Percentiles rank a stretch among this genome's conserved stretches.
Evolutionary conservation across 768 basidiomycete genomes (phyloP).

Genomic region (Russula foetens): DNA sequence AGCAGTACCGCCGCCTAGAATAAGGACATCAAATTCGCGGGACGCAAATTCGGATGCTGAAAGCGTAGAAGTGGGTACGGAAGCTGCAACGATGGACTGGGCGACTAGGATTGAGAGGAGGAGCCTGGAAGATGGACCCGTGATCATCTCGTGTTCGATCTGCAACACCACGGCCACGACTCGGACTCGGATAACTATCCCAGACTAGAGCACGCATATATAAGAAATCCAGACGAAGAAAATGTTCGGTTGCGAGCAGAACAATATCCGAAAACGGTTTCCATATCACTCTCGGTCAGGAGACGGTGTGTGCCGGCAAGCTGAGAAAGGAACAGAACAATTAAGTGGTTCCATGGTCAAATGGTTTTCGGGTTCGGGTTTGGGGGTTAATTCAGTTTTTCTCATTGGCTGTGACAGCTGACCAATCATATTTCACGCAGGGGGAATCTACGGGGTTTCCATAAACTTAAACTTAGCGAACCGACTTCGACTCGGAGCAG

Average conservation of each 20-base stretch:
- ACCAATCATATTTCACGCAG: neutral
- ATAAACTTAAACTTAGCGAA: neutral
- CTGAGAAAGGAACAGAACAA: neutral
- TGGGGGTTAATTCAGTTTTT: too few relatives aligned
- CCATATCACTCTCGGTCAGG: neutral
- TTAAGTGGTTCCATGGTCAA: neutral
- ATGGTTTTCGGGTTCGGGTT: neutral
- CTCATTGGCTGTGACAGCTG: too few relatives aligned
- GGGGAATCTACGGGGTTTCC: too few relatives aligned
- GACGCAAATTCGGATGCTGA: conserved; percentile 11
- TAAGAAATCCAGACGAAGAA: neutral
- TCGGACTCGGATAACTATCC: too few relatives aligned
- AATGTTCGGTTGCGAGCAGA: neutral
- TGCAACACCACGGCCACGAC: neutral
- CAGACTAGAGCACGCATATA: neutral
- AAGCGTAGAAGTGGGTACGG: neutral
- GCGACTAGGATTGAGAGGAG: neutral
- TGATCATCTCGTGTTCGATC: neutral
- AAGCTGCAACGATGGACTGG: neutral
- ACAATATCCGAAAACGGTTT: neutral
- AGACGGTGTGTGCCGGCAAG: neutral
- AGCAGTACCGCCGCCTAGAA: conserved; percentile 16
- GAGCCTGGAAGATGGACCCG: neutral
- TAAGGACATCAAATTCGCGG: conserved; percentile 12
- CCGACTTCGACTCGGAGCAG: neutral